Base-by-base conservation (phyloP, 768 basidiomycete genomes). In the Boletus rex-veris region DNA sequence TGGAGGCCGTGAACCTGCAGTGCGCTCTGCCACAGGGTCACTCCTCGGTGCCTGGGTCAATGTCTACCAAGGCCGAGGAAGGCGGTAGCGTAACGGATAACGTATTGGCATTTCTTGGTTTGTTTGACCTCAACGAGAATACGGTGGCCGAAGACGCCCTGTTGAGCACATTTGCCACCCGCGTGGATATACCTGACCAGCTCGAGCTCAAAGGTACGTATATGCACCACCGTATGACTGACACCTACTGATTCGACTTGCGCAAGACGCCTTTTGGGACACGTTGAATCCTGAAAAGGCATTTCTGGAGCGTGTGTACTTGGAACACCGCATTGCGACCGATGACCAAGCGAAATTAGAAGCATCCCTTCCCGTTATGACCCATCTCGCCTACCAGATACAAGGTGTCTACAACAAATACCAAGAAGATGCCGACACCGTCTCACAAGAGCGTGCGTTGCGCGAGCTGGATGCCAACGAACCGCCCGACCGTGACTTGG, bases 31-130 rank as follows among this genome's bases (percentile, higher is more conserved):
- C 1, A 86, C 93, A 0, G 84, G 79, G 2, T 78, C 78, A 2
- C 79, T 97, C 43, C 70, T 98, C 15, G 82, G 78, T 0, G 75
- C 73, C 7, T 98, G 96, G 96, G 77, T 91, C 7, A 84, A 90
- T 41, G 73, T 76, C 47, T 7, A 40, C 50, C 3, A 70, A 75
- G 16, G 19, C 64, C 2, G 76, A 77, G 53, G 75, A 77, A 9
- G 74, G 68, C 10, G 66, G 68, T 6, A 54, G 76, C 45, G 47
- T 64, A 12, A 50, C 58, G 18, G 72, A 76, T 50, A 77, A 71
- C 31, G 48, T 84, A 8, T 45, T 80, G 6, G 72, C 76, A 3
- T 75, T 88, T 47, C 68, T 90, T 1, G 65, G 65, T 19, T 69
- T 85, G 49, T 85, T 91, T 53, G 83, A 90, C 69, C 70, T 90